Base-by-base conservation (phyloP, 1,139 yeast genomes). In the Hyphopichia burtonii region DNA sequence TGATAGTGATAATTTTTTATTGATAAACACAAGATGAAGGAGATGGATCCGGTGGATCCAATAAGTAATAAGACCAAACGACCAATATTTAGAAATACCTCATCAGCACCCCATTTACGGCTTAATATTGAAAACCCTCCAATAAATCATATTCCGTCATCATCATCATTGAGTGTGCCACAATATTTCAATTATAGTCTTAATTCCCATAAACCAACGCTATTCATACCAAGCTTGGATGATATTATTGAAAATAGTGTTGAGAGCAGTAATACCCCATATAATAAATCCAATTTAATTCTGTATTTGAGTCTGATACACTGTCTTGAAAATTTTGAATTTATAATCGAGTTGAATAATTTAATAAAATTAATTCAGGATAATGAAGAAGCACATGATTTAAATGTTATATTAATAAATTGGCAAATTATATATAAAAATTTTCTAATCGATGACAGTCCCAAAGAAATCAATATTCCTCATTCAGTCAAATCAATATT, bases 301-400 rank as follows among this genome's bases (percentile, higher is more conserved):
- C 53, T 53, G 39, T 69, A 55, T 44, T 58, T 69, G 35, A 43
- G 51, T 28, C 45, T 53, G 27, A 58, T 59, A 23, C 74, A 68
- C 47, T 67, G 74, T 50, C 50, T 62, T 35, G 75, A 69, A 44
- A 68, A 68, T 50, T 57, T 61, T 38, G 70, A 67, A 48, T 68
- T 66, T 41, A 51, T 68, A 12, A 43, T 61, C 34, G 68, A 65
- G 39, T 53, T 68, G 31, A 62, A 64, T 45, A 46, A 49, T 15
- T 63, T 55, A 37, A 45, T 56, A 33, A 42, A 42, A n/a, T 39
- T 57, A 14, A 45, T 39, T 20, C 42, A 35, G 16, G 37, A 25
- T n/a, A 28, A 28, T 15, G 4, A 28, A 17, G 7, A 31, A 10
- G 34, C 16, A 17, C 16, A 31, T 17, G 27, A 19, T n/a, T 19